These are phyloP conservation scores for Apophysomyces elegans DNA, from an alignment of 371 early-diverging fungal species.

Conservation along the genomic window DNA sequence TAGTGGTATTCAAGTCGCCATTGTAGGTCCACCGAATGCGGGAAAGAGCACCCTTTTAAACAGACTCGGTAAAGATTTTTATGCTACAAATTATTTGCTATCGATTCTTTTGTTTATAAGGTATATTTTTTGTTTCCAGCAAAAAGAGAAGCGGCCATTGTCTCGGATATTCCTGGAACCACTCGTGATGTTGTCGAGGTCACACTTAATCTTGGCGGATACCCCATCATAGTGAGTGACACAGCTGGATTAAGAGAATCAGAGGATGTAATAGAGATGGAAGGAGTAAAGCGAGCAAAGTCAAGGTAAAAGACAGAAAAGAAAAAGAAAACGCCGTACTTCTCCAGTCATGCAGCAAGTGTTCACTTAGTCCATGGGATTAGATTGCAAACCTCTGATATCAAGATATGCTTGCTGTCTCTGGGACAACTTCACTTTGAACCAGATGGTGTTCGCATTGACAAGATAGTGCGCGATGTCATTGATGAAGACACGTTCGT, in stretches of 20 bases:
- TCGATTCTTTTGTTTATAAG: neutral
- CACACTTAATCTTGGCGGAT: constrained; percentile 75
- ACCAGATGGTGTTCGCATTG: constrained; percentile 24
- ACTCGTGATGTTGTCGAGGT: constrained; percentile 83
- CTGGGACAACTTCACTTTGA: constrained; percentile 10
- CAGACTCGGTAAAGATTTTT: constrained; percentile 50
- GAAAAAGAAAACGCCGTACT: no score
- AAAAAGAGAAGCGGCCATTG: constrained; percentile 79
- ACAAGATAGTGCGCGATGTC: constrained; percentile 47
- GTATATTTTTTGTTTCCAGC: constrained; percentile 36
- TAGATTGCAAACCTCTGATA: constrained; percentile 47
- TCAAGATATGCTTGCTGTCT: constrained; percentile 57
- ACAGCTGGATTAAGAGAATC: constrained; percentile 79
- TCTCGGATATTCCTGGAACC: constrained; percentile 80
- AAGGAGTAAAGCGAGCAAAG: constrained; percentile 74
- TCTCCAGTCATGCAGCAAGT: neutral
- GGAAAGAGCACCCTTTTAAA: constrained; percentile 85
- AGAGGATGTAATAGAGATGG: constrained; percentile 70
- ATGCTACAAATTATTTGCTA: neutral
- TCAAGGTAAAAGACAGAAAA: constrained; percentile 30
- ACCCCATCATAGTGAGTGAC: constrained; percentile 75
- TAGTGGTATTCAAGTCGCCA: constrained; percentile 72
- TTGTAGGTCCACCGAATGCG: constrained; percentile 83
- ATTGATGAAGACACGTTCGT: constrained; percentile 65
- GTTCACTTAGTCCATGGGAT: neutral